Conservation (phyloP, 129 eudicot species). For the Ambrosia artemisiifolia region DNA sequence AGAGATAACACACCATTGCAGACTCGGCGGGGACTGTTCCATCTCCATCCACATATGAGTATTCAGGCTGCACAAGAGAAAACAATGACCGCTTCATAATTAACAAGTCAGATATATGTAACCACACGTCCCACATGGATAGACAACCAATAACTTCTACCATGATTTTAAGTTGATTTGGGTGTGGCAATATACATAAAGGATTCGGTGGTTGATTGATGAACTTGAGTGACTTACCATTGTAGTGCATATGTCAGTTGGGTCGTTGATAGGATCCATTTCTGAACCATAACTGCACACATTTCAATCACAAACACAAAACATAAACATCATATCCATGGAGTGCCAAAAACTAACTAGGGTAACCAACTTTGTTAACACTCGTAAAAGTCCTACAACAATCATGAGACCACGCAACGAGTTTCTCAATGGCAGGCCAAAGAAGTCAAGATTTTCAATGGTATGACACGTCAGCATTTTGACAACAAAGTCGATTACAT, state of each 20-base stretch:
- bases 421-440: too few relatives aligned
- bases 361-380: not conserved
- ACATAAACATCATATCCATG: not conserved
- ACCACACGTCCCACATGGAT: too few relatives aligned
- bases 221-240: slow-evolving; percentile 40
- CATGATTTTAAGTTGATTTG: too few relatives aligned
- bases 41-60: slow-evolving; percentile 70
- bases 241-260: slow-evolving; percentile 71
- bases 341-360: not conserved
- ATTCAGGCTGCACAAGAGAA: slow-evolving; percentile 8
- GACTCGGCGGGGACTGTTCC: slow-evolving; percentile 97
- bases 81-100: not conserved
- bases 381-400: too few relatives aligned
- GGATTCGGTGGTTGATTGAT: not conserved
- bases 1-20: not conserved
- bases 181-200: not conserved
- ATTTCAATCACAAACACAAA: not conserved
- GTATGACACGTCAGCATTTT: too few relatives aligned
- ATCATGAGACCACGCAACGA: not conserved
- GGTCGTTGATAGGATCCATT: slow-evolving; percentile 60
- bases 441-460: too few relatives aligned
- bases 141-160: too few relatives aligned
- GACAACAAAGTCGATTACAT: not conserved
- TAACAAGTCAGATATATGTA: too few relatives aligned
- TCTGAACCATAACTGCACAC: slow-evolving; percentile 79